These are phyloP conservation scores for Ophiocordyceps camponoti-leonardi DNA, from an alignment of 2,329 filamentous ascomycete species.

Conservation along the genomic window DNA sequence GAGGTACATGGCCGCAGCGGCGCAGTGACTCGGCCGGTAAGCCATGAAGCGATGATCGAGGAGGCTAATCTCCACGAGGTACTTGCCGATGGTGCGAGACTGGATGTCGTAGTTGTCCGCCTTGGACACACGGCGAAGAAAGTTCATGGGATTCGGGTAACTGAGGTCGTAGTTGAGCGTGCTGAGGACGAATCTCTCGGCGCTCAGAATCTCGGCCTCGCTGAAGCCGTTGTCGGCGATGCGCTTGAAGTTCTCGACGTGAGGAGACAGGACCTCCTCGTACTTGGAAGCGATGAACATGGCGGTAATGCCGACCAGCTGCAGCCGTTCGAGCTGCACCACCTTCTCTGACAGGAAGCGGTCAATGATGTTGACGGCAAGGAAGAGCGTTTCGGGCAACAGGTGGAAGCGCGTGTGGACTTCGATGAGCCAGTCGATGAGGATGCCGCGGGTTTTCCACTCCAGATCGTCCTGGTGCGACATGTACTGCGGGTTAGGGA, in stretches of 20 bases:
- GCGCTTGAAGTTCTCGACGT: constrained; percentile 92
- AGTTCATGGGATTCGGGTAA: constrained; percentile 99
- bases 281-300: constrained; percentile 99
- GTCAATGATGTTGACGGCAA: constrained; percentile 96
- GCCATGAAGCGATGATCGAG: constrained; percentile 88
- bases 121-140: constrained; percentile 94
- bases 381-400: constrained; percentile 87
- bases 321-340: constrained; percentile 86
- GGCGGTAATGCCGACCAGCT: constrained; percentile 91
- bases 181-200: constrained; percentile 85
- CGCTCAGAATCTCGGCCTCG: constrained; percentile 86
- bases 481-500: constrained; percentile 92
- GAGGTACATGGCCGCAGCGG: constrained; percentile 89
- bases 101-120: constrained; percentile 99
- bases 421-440: constrained; percentile 96
- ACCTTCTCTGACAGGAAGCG: constrained; percentile 92
- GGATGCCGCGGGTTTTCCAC: constrained; percentile 96
- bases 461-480: constrained; percentile 84
- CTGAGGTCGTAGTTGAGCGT: constrained; percentile 93
- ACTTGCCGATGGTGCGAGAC: constrained; percentile 92
- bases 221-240: constrained; percentile 94
- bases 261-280: constrained; percentile 91
- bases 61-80: constrained; percentile 91
- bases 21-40: constrained; percentile 76
- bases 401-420: constrained; percentile 95